Conservation (phyloP, 73 alveolate genomes). For the Stentor roeselii region DNA sequence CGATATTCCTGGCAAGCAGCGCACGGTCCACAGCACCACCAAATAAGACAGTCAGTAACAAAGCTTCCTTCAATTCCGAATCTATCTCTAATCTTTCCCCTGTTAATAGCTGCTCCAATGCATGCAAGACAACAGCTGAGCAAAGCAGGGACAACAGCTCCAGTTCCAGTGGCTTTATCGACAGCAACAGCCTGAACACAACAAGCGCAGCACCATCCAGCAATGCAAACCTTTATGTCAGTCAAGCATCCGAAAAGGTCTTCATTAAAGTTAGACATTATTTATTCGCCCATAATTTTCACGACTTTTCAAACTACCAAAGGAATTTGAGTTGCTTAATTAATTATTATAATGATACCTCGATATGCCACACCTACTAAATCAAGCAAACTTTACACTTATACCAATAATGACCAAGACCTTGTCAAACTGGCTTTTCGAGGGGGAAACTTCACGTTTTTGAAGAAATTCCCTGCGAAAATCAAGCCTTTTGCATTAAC, state of each 20-base stretch:
- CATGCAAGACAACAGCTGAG: no score
- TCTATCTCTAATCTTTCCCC: conserved; percentile 5
- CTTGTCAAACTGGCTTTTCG: neutral
- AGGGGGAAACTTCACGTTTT: neutral
- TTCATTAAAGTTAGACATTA: no score
- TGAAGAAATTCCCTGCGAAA: neutral
- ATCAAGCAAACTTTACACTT: neutral
- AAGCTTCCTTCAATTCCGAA: neutral
- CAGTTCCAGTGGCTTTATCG: no score
- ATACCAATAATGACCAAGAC: neutral
- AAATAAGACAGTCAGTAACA: neutral
- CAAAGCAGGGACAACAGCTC: no score
- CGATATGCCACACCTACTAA: neutral
- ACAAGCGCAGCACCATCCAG: no score
- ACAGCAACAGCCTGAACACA: no score
- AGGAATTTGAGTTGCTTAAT: no score
- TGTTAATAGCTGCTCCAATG: no score
- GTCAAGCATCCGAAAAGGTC: no score
- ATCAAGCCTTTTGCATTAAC: neutral
- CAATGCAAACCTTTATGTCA: no score
- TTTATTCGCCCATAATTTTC: no score
- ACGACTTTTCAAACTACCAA: no score
- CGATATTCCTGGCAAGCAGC: neutral
- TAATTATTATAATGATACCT: neutral
- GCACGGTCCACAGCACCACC: neutral